These are phyloP conservation scores for Akanthomyces muscarius DNA, from an alignment of 2,329 filamentous ascomycete species.

Conservation along the genomic window DNA sequence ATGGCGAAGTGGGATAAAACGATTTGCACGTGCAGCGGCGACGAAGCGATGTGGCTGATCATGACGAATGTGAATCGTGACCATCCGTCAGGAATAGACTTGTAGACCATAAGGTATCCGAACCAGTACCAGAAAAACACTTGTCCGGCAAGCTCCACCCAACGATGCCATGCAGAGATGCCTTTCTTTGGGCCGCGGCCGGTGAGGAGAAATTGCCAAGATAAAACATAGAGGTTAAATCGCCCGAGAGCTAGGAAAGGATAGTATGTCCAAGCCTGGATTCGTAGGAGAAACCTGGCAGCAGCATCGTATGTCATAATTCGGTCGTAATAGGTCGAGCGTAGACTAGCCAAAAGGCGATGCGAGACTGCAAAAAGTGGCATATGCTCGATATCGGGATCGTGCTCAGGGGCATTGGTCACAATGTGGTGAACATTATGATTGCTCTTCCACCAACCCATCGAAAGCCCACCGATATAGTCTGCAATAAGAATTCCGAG, in stretches of 20 bases:
- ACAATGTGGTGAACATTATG: slow-evolving; percentile 98
- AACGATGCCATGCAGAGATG: slow-evolving; percentile 77
- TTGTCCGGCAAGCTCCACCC: slow-evolving; percentile 72
- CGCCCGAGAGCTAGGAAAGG: slow-evolving; percentile 74
- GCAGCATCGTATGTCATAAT: slow-evolving; percentile 72
- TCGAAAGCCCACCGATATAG: slow-evolving; percentile 80
- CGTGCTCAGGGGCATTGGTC: slow-evolving; percentile 91
- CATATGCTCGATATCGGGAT: slow-evolving; percentile 90
- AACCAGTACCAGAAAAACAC: slow-evolving; percentile 84
- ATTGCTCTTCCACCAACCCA: slow-evolving; percentile 96
- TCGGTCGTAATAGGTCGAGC: slow-evolving; percentile 79
- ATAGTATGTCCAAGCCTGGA: slow-evolving; percentile 82
- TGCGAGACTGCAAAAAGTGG: slow-evolving; percentile 87
- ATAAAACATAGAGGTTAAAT: slow-evolving; percentile 82
- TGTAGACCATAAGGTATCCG: slow-evolving; percentile 76
- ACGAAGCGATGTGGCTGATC: slow-evolving; percentile 75
- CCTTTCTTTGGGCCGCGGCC: slow-evolving; percentile 70
- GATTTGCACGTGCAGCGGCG: slow-evolving; percentile 83
- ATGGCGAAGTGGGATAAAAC: slow-evolving; percentile 91
- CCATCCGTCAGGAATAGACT: slow-evolving; percentile 63
- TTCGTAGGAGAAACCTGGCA: slow-evolving; percentile 65
- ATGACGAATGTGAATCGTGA: slow-evolving; percentile 71
- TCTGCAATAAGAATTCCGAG: slow-evolving; percentile 90
- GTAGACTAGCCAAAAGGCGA: slow-evolving; percentile 67
- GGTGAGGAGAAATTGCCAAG: slow-evolving; percentile 70